phyloP scores from a whole-genome alignment of 1,284 basidiomycete genomes.

The Sutorius eximius region DNA sequence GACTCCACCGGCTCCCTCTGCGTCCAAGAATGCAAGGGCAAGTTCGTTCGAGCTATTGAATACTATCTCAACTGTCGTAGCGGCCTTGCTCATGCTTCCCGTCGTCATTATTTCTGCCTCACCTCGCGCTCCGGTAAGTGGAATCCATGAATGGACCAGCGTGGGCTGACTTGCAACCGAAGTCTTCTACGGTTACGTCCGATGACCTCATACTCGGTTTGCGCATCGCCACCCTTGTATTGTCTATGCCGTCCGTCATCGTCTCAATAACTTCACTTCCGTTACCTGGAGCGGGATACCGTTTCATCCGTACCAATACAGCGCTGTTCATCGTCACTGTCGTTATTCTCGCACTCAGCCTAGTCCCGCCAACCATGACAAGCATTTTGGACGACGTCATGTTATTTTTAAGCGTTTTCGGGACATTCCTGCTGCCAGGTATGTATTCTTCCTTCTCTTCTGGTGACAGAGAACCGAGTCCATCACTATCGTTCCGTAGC shows the following conservation, averaged over 20 bases:
- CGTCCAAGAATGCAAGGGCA: constrained; percentile 47
- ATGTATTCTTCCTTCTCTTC: constrained; percentile 13
- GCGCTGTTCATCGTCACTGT: constrained; percentile 44
- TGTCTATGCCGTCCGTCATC: constrained; percentile 61
- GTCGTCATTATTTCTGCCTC: constrained; percentile 54
- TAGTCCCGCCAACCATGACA: constrained; percentile 39
- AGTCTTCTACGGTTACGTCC: constrained; percentile 27
- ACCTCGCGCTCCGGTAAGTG: constrained; percentile 42
- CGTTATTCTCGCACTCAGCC: constrained; percentile 44
- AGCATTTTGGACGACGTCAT: constrained; percentile 46
- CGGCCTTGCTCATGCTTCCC: constrained; percentile 53
- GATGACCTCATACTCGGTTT: constrained; percentile 42
- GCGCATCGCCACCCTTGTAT: constrained; percentile 53
- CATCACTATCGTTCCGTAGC: constrained; percentile 35
- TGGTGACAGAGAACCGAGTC: background rate
- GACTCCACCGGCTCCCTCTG: constrained; percentile 33
- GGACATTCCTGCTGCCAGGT: constrained; percentile 65
- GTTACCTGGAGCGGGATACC: constrained; percentile 44
- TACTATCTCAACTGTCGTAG: constrained; percentile 47
- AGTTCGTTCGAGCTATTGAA: constrained; percentile 63
- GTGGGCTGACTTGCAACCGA: constrained; percentile 15
- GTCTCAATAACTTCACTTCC: constrained; percentile 51
- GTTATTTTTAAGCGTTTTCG: constrained; percentile 49
- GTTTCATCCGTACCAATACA: constrained; percentile 46
- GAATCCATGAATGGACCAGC: background rate